Base-by-base conservation (phyloP, 495 filamentous ascomycete genomes). In the Annulohypoxylon stygium region DNA sequence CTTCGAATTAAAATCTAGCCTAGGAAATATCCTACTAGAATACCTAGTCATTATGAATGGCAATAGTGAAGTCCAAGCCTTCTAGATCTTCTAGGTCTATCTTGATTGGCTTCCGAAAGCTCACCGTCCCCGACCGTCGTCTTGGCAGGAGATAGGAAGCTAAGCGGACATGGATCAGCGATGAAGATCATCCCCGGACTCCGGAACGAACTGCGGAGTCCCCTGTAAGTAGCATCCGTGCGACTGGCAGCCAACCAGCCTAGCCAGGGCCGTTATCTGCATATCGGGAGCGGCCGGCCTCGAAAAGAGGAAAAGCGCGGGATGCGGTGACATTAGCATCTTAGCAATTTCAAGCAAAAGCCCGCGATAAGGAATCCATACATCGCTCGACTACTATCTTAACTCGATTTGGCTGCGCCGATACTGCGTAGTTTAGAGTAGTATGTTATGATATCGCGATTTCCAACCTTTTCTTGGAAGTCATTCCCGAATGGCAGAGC, bases 381-480 rank as follows among this genome's bases (percentile, higher is more conserved):
- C 23, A 26, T 8, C 11, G 48, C 48, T 33, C 23, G n/a, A 54
- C 50, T 54, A n/a, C 50, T 45, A 39, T 36, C 36, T 33, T 25
- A 16, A 41, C 57, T 60, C 12, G 3, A 14, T 34, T 45, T 2
- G 36, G 57, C 26, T 26, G 12, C 37, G 16, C 18, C 20, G 37
- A 25, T 43, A 3, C 30, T 30, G 30, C 5, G 30, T 30, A 30
- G 30, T 30, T 6, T 30, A 4, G 30, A 3, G 30, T 30, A 30
- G 30, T 30, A 8, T 43, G 36, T 25, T 39, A 39, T 39, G 55
- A 34, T 30, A 41, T 59, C 5, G 36, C 20, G 9, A 43, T 37
- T 14, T 36, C 53, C 12, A 36, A 43, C 18, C 57, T 60, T 18
- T 60, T 60, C 33, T 53, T 30, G 55, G 43, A 67, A 67, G 55